Conservation (phyloP, 2,329 filamentous ascomycete genomes). For the Fusarium domesticum region DNA sequence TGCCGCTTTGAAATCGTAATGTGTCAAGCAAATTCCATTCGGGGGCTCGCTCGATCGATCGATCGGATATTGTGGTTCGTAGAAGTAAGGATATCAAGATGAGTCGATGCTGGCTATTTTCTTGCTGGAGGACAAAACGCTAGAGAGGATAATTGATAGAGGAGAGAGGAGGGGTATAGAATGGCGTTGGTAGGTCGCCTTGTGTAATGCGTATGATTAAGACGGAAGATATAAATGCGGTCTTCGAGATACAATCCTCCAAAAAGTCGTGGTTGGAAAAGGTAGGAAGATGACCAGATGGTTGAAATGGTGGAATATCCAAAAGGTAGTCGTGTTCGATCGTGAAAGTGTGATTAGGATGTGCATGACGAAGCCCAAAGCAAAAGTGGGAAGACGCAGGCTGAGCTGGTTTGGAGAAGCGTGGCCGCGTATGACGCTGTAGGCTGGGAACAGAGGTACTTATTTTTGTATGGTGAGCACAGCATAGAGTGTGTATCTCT, state of each 20-base stretch:
- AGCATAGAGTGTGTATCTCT: not conserved
- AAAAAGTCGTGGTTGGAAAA: not conserved
- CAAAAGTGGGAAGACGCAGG: conserved; percentile 28
- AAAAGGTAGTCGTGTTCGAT: not conserved
- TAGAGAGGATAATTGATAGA: not conserved
- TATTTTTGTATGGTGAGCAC: not conserved
- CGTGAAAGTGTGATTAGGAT: conserved; percentile 12
- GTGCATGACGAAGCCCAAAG: conserved; percentile 19
- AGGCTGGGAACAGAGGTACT: not conserved
- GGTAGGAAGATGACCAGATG: not conserved
- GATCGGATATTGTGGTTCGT: not conserved
- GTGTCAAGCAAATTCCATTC: conserved; percentile 21
- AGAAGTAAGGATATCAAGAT: too few species aligned
- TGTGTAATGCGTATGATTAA: not conserved
- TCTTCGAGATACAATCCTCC: too few species aligned
- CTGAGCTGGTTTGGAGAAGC: conserved; percentile 9
- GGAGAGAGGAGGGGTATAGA: not conserved
- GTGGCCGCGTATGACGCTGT: conserved; percentile 28
- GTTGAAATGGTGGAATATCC: not conserved
- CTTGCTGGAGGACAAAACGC: not conserved
- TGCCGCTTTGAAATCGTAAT: conserved; percentile 16
- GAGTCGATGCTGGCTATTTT: too few species aligned
- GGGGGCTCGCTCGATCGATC: conserved; percentile 13
- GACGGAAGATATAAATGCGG: not conserved
- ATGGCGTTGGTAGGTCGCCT: not conserved